These are phyloP conservation scores for Pseudogymnoascus sp. DNA, from an alignment of 2,329 filamentous ascomycete species.

Conservation along the genomic window DNA sequence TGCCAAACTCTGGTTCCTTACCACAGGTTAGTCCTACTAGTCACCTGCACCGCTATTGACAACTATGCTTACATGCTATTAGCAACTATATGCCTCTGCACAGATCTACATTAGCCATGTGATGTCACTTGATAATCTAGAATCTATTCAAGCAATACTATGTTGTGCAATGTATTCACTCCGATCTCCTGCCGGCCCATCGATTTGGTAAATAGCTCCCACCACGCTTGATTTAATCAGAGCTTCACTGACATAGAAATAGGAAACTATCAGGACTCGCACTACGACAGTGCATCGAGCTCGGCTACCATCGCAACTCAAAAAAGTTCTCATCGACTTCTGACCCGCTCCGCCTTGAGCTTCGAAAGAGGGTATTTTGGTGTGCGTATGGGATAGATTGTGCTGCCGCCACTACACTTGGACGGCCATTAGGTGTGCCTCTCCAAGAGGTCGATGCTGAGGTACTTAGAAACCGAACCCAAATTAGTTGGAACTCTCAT, in stretches of 20 bases:
- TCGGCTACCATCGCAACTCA: constrained; percentile 32
- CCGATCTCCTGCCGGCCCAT: constrained; percentile 25
- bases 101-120: constrained; percentile 19
- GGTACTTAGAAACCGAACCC: constrained; percentile 17
- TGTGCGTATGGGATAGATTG: constrained; percentile 32
- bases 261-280: constrained; percentile 28
- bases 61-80: constrained; percentile 15
- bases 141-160: constrained; percentile 25
- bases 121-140: constrained; percentile 24
- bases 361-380: constrained; percentile 32
- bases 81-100: constrained; percentile 22
- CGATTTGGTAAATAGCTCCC: constrained; percentile 23
- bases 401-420: constrained; percentile 29
- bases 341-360: constrained; percentile 25
- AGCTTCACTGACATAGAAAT: background rate
- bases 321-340: constrained; percentile 15
- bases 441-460: constrained; percentile 27
- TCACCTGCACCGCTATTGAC: constrained; percentile 23
- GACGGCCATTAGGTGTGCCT: constrained; percentile 28
- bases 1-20: background rate
- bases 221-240: constrained; percentile 32
- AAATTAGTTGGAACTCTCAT: constrained; percentile 8
- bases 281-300: constrained; percentile 32
- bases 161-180: constrained; percentile 27
- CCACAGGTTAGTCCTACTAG: background rate